phyloP scores from a whole-genome alignment of 495 filamentous ascomycete genomes.

The Endocarpon pusillum region DNA sequence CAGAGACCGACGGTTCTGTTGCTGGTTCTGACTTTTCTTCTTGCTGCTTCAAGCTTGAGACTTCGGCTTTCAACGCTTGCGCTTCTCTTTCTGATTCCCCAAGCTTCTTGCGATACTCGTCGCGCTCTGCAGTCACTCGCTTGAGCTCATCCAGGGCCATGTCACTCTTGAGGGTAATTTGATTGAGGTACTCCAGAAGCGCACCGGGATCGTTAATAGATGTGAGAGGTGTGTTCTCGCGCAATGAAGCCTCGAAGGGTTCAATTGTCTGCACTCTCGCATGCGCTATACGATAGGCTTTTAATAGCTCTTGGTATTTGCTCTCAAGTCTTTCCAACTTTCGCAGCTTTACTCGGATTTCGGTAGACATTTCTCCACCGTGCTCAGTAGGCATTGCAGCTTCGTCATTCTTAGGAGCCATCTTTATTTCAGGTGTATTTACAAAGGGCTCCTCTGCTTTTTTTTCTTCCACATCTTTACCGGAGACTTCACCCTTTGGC shows the following conservation, averaged over 20 bases:
- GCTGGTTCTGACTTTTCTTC: slow-evolving; percentile 5
- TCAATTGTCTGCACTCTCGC: slow-evolving; percentile 71
- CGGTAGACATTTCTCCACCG: slow-evolving; percentile 9
- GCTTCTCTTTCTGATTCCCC: slow-evolving; percentile 51
- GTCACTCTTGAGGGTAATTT: slow-evolving; percentile 67
- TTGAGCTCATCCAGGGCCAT: slow-evolving; percentile 91
- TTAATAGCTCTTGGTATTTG: slow-evolving; percentile 79
- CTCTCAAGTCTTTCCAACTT: slow-evolving; percentile 77
- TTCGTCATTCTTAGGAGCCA: slow-evolving; percentile 9
- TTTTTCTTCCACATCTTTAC: slow-evolving; percentile 11
- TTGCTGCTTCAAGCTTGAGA: slow-evolving; percentile 29
- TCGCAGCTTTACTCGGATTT: slow-evolving; percentile 36
- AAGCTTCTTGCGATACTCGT: slow-evolving; percentile 59
- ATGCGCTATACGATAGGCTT: slow-evolving; percentile 82
- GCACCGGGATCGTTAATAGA: slow-evolving; percentile 74
- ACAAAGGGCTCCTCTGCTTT: slow-evolving; percentile 9
- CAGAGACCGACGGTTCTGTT: slow-evolving; percentile 13
- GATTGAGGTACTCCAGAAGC: slow-evolving; percentile 84
- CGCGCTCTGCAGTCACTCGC: slow-evolving; percentile 63
- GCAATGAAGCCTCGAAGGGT: slow-evolving; percentile 75
- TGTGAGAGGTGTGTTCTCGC: slow-evolving; percentile 79
- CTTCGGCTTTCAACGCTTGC: slow-evolving; percentile 35
- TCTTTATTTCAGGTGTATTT: slow-evolving; percentile 6
- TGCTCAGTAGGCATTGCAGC: background rate
- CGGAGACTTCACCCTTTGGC: slow-evolving; percentile 19